Conservation (phyloP, 768 basidiomycete genomes). For the Leccinum rimulosum region DNA sequence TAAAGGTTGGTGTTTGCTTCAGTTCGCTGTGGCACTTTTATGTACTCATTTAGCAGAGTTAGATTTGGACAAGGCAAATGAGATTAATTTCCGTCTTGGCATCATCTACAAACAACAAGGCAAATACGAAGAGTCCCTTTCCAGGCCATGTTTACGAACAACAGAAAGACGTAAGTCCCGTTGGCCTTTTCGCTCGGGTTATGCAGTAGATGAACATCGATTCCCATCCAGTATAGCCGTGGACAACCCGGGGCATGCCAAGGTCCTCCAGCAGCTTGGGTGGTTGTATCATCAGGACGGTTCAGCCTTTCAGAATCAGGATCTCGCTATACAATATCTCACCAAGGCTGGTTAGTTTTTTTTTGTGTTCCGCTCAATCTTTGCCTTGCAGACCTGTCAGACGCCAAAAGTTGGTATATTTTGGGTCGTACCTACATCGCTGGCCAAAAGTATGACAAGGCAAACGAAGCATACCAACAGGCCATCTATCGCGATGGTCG, state of each 20-base stretch:
- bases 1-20: conserved; percentile 59
- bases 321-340: conserved; percentile 88
- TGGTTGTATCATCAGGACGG: conserved; percentile 98
- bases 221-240: conserved; percentile 63
- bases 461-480: conserved; percentile 99
- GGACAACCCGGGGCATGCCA: conserved; percentile 93
- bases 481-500: conserved; percentile 98
- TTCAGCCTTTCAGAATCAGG: conserved; percentile 93
- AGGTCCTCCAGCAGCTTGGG: conserved; percentile 96
- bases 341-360: conserved; percentile 81
- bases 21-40: conserved; percentile 12
- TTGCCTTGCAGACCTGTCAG: conserved; percentile 69
- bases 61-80: conserved; percentile 99
- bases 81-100: conserved; percentile 95
- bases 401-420: conserved; percentile 98
- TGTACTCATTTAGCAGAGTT: conserved; percentile 31
- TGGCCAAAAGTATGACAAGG: conserved; percentile 98
- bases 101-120: conserved; percentile 99
- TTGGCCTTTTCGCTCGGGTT: neutral
- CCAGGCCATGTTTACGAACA: conserved; percentile 98
- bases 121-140: conserved; percentile 84
- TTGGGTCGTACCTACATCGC: conserved; percentile 99
- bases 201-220: conserved; percentile 11
- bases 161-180: conserved; percentile 79
- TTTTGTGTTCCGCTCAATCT: neutral